Conservation (phyloP, 2,329 filamentous ascomycete genomes). For the Lecanicillium sp. region DNA sequence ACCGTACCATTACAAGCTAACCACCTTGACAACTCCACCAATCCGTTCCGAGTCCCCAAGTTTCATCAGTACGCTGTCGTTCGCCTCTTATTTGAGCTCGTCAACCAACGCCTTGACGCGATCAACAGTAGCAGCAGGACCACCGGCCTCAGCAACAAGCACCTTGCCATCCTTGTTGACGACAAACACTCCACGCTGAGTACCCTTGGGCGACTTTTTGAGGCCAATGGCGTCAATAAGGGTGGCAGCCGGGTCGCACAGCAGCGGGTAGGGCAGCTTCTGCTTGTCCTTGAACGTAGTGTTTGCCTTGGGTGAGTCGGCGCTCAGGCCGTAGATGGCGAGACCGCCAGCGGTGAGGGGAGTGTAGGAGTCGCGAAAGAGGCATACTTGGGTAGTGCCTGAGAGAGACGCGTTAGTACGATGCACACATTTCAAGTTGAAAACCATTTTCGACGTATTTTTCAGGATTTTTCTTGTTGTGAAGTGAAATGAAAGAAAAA, state of each 20-base stretch:
- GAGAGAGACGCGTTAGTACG: neutral
- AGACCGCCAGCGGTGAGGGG: constrained; percentile 71
- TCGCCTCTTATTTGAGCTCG: constrained; percentile 21
- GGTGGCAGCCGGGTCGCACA: constrained; percentile 69
- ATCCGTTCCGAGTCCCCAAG: too few species aligned
- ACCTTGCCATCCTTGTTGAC: constrained; percentile 77
- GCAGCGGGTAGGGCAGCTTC: constrained; percentile 75
- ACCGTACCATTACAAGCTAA: too few species aligned
- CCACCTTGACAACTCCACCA: too few species aligned
- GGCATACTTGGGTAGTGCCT: constrained; percentile 90
- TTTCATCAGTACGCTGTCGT: too few species aligned
- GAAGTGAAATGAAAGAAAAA: constrained; percentile 8
- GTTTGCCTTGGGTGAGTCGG: constrained; percentile 84
- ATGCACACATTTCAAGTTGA: too few species aligned
- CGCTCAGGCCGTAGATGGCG: constrained; percentile 81
- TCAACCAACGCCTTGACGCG: constrained; percentile 66
- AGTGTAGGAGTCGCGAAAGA: constrained; percentile 81
- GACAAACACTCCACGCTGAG: constrained; percentile 79
- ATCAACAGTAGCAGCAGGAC: constrained; percentile 69
- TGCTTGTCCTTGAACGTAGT: constrained; percentile 89
- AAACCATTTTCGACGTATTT: too few species aligned
- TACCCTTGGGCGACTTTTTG: constrained; percentile 75
- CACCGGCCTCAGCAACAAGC: constrained; percentile 63
- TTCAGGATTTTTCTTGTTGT: too few species aligned
- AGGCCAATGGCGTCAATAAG: constrained; percentile 84